Conservation (phyloP, 352 stramenopile species). For the Phytophthora palmivora region DNA sequence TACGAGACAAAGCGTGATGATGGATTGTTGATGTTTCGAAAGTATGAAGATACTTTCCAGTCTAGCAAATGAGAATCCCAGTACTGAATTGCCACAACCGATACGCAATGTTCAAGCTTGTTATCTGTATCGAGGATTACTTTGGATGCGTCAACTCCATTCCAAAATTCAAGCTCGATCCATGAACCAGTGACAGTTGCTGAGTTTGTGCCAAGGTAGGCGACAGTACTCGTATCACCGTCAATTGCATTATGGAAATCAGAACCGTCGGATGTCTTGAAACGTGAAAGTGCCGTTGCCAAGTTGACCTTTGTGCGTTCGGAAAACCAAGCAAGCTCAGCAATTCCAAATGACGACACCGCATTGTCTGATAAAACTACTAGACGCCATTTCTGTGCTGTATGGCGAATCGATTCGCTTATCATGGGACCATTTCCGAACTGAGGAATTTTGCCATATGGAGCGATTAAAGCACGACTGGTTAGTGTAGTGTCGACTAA, state of each 20-base stretch:
- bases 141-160: conserved; percentile 37
- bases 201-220: conserved; percentile 14
- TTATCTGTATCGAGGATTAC: conserved; percentile 31
- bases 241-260: conserved; percentile 27
- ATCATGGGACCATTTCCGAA: conserved; percentile 15
- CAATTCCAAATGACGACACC: conserved; percentile 29
- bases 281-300: background rate
- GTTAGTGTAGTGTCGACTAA: conserved; percentile 15
- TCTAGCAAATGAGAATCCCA: conserved; percentile 17
- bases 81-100: conserved; percentile 33
- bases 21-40: conserved; percentile 23
- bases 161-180: conserved; percentile 37
- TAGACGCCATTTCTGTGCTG: conserved; percentile 29
- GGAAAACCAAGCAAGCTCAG: conserved; percentile 42
- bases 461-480: background rate
- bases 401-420: conserved; percentile 17
- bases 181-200: conserved; percentile 22
- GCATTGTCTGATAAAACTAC: conserved; percentile 25
- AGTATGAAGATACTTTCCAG: conserved; percentile 34
- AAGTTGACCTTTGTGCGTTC: conserved; percentile 27
- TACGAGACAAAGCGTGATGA: conserved; percentile 31
- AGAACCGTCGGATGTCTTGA: conserved; percentile 31
- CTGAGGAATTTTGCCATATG: background rate
- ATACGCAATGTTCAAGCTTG: conserved; percentile 24
- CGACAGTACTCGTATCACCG: conserved; percentile 33